Evolutionary conservation across 495 filamentous ascomycete species (phyloP).

Genomic region (Hamigera avellanea): DNA sequence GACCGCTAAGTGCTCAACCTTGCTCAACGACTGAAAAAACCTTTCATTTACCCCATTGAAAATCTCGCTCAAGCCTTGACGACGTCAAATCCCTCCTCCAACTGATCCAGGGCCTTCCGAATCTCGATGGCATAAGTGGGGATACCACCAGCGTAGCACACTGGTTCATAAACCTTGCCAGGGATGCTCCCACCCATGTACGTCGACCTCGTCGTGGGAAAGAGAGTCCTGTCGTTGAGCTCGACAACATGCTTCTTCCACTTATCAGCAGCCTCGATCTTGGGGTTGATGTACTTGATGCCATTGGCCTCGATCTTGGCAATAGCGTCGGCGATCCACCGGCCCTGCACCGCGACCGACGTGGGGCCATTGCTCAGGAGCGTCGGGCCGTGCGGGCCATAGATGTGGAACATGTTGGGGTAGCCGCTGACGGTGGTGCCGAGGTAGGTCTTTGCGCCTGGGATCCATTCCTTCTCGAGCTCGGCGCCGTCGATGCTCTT

Average conservation of each 20-base stretch:
- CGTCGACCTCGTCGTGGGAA: slow-evolving; percentile 35
- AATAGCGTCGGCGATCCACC: slow-evolving; percentile 39
- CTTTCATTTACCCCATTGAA: no score
- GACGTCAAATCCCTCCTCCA: no score
- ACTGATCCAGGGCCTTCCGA: no score
- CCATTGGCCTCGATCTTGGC: slow-evolving; percentile 23
- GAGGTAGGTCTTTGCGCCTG: slow-evolving; percentile 33
- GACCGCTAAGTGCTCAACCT: no score
- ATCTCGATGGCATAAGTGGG: no score
- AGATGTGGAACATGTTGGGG: slow-evolving; percentile 44
- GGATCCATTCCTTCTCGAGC: slow-evolving; percentile 35
- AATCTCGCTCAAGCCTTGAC: no score
- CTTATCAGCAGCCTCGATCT: slow-evolving; percentile 28
- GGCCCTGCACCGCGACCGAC: slow-evolving; percentile 34
- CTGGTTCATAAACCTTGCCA: no score
- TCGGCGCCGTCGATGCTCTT: slow-evolving; percentile 25
- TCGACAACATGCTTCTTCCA: slow-evolving; percentile 34
- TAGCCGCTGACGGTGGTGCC: slow-evolving; percentile 34
- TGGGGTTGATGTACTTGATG: slow-evolving; percentile 31
- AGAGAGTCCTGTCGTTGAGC: slow-evolving; percentile 29
- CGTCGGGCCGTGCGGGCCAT: slow-evolving; percentile 37
- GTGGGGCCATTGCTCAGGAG: slow-evolving; percentile 38
- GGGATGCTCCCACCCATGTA: no score
- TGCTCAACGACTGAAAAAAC: no score
- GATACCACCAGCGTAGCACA: no score